phyloP scores from a whole-genome alignment of 495 filamentous ascomycete species.

The Xanthoparmelia taractica region DNA sequence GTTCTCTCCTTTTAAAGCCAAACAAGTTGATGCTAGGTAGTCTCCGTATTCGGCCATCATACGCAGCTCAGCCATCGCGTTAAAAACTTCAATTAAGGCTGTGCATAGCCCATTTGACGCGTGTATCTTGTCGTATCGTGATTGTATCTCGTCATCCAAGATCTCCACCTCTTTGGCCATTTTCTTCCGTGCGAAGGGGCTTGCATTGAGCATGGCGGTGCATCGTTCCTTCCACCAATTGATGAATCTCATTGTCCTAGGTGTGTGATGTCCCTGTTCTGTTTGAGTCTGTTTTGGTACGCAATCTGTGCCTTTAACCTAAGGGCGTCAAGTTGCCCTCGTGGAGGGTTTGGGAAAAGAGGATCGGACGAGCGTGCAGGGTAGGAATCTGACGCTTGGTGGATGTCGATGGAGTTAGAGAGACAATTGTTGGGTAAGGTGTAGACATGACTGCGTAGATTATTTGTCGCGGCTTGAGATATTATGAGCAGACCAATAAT shows the following conservation, averaged over 20 bases:
- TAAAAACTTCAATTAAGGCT: neutral
- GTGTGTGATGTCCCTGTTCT: neutral
- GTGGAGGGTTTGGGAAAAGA: too few relatives aligned
- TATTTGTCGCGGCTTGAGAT: too few relatives aligned
- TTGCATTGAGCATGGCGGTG: neutral
- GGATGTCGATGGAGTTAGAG: too few relatives aligned
- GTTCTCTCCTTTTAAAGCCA: neutral
- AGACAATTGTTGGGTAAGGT: too few relatives aligned
- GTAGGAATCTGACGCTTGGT: too few relatives aligned
- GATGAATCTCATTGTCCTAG: neutral
- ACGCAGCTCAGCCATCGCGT: neutral
- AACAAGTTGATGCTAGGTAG: neutral
- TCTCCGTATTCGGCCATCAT: slow-evolving; percentile 3
- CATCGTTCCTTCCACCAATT: slow-evolving; percentile 4
- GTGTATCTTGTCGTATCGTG: neutral
- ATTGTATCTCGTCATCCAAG: neutral
- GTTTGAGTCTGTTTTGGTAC: neutral
- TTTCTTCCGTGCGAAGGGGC: neutral
- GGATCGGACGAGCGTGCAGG: too few relatives aligned
- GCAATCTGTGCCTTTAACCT: neutral
- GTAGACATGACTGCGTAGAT: too few relatives aligned
- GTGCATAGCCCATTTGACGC: neutral
- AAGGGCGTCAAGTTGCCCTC: neutral
- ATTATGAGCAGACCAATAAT: too few relatives aligned
- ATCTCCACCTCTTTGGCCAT: neutral